Base-by-base conservation (phyloP, 2,329 filamentous ascomycete species). In the Aquanectria penicillioides region DNA sequence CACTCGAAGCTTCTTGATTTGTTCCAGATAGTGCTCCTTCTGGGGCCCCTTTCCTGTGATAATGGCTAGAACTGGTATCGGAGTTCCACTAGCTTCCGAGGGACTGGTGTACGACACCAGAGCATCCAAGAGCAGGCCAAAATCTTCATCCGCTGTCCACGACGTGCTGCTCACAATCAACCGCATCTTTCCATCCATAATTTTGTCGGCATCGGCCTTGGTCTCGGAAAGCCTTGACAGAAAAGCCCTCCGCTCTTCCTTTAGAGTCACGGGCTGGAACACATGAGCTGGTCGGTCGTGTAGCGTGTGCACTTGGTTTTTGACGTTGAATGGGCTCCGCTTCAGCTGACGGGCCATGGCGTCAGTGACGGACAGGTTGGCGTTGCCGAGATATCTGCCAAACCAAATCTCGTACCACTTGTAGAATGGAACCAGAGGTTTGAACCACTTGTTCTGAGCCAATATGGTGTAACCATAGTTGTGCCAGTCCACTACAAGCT, bases 391-490 rank as follows among this genome's bases (percentile, higher is more conserved):
- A 52, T 82, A 80, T 25, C 85, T 85, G 44, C 91, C 90, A 34
- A 97, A 86, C 12, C 83, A 74, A 31, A 81, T 84, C 77, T 99
- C 95, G 71, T 97, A 97, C 71, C 83, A 82, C 63, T 87, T 88
- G 20, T 94, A 91, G 8, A 96, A 72, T 23, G 78, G 82, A 8
- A 97, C 93, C n/a, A 97, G 84, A 0, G 89, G 90, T 71, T 96
- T 92, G 25, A 53, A 75, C 34, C 86, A 82, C 20, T 81, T 78
- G 44, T 83, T 86, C 43, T 85, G 81, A 5, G 85, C 91, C 4
- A 99, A 86, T 68, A 99, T 97, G 8, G 93, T 94, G 83, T 94
- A 97, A 67, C 94, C 95, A 76, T 97, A 98, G 77, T 99, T 99
- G 80, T 99, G 95, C 95, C 95, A 99, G 80, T 99, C 95, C 53